phyloP scores from a whole-genome alignment of 2,329 filamentous ascomycete genomes.

The Fusarium annulatum region DNA sequence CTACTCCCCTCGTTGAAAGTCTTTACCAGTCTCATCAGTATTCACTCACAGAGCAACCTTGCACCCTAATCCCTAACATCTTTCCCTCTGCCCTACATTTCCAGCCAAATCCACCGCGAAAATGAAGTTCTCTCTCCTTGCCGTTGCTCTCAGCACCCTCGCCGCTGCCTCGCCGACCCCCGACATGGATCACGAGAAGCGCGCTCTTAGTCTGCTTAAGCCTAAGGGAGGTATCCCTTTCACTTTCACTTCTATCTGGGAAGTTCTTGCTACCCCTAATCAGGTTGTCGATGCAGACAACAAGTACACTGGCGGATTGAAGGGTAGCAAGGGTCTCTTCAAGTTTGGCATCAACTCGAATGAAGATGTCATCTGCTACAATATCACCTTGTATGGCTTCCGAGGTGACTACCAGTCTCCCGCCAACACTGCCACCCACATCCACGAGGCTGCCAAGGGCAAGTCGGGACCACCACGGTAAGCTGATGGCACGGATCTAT shows the following conservation, averaged over 20 bases:
- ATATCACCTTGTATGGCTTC: constrained; percentile 63
- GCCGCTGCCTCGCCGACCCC: constrained; percentile 39
- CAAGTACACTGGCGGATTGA: constrained; percentile 53
- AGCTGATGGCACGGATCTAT: neutral
- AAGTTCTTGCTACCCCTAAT: constrained; percentile 59
- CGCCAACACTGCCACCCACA: constrained; percentile 65
- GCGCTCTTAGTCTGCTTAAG: constrained; percentile 31
- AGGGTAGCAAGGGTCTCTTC: constrained; percentile 60
- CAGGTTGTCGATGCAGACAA: constrained; percentile 60
- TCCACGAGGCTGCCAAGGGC: constrained; percentile 61
- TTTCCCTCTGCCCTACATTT: neutral
- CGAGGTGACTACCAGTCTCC: constrained; percentile 62
- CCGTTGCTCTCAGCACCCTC: constrained; percentile 37
- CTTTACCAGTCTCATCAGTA: neutral
- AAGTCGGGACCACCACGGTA: constrained; percentile 61
- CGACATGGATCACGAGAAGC: constrained; percentile 34
- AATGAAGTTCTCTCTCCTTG: constrained; percentile 43
- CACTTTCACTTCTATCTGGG: constrained; percentile 61
- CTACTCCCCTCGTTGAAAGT: neutral
- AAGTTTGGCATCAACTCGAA: constrained; percentile 64
- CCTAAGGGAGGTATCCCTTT: constrained; percentile 42
- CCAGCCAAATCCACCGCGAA: constrained; percentile 5
- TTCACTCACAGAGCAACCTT: neutral
- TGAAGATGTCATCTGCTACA: constrained; percentile 57
- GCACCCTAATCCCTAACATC: neutral